These are phyloP conservation scores for Leccinum laetum DNA, from an alignment of 1,284 basidiomycete species.

Conservation along the genomic window DNA sequence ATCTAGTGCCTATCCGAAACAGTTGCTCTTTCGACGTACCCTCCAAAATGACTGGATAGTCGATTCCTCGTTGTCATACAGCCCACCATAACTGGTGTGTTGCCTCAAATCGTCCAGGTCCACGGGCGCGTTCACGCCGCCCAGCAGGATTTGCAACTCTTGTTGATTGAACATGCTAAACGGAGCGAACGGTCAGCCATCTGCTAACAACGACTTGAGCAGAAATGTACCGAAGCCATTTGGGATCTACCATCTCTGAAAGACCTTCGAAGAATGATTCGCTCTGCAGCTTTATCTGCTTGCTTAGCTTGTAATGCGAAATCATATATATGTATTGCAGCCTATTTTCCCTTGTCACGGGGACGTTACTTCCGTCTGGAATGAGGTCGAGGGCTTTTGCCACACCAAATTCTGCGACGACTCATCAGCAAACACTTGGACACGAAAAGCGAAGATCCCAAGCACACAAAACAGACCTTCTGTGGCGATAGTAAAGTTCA, in stretches of 20 bases:
- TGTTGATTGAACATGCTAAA: conserved; percentile 93
- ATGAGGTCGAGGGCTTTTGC: conserved; percentile 81
- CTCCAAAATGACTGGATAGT: conserved; percentile 82
- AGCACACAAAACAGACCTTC: conserved; percentile 57
- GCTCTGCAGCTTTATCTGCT: conserved; percentile 88
- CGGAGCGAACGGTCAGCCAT: conserved; percentile 9
- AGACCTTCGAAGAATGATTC: conserved; percentile 86
- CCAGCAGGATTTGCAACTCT: conserved; percentile 85
- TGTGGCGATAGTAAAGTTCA: conserved; percentile 89
- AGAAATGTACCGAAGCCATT: conserved; percentile 75
- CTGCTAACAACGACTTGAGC: neutral
- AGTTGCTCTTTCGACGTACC: conserved; percentile 34
- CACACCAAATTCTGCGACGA: conserved; percentile 77
- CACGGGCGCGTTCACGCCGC: conserved; percentile 81
- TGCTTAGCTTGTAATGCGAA: conserved; percentile 87
- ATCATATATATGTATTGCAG: conserved; percentile 91
- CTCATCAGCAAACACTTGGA: neutral
- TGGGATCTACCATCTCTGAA: conserved; percentile 85
- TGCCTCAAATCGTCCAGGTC: conserved; percentile 73
- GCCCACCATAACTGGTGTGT: conserved; percentile 79
- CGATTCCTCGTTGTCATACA: conserved; percentile 66
- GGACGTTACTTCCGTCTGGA: conserved; percentile 79
- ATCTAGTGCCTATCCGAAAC: neutral
- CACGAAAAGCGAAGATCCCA: neutral
- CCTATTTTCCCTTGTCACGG: conserved; percentile 90